Base-by-base conservation (phyloP, 2,329 filamentous ascomycete species). In the Pestalotiopsis sp. region DNA sequence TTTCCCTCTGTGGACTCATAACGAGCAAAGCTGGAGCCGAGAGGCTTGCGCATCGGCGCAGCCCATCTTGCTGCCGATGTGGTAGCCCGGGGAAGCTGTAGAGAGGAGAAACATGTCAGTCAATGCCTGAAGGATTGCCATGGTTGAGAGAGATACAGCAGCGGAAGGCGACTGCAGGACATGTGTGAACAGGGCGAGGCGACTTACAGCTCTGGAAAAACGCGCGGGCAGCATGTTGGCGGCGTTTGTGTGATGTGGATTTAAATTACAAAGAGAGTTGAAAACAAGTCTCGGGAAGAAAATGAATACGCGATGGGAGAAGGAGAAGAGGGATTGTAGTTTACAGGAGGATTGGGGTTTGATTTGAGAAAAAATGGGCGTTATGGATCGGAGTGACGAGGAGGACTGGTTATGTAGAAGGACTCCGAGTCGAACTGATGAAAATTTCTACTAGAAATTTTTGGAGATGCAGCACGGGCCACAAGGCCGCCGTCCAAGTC, bases 1-100 rank as follows among this genome's bases (percentile, higher is more conserved):
- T 98, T 98, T 78, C 89, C 89, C 74, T 92, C 91, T 75, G 93
- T 92, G 56, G 91, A 92, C 82, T 92, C 92, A 85, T 92, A 94
- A 78, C 92, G 88, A 79, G 91, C 90, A 81, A 95, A 94, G 77
- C 90, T 89, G 73, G 92, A 90, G 74, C 87, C 87, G 77, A 93
- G 82, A 74, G 94, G 90, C 76, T 91, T 89, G 84, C 91, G 91
- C 81, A 90, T 83, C 79, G 89, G 84, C 70, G 88, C 85, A 76
- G 90, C 87, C 78, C 90, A 87, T 83, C 92, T 91, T 80, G 90
- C 85, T 81, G 91, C 85, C 80, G 89, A 84, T 78, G 91, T 86
- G 74, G 88, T 85, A 81, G 92, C 91, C 87, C 94, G 90, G 80
- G 94, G 93, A 83, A 97, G 89, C 92, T 95, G 74, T 80, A 61